Evolutionary conservation across 352 stramenopile species (phyloP), one percentile per base, ranked within the genome.

Genomic region (Globisporangium splendens): DNA sequence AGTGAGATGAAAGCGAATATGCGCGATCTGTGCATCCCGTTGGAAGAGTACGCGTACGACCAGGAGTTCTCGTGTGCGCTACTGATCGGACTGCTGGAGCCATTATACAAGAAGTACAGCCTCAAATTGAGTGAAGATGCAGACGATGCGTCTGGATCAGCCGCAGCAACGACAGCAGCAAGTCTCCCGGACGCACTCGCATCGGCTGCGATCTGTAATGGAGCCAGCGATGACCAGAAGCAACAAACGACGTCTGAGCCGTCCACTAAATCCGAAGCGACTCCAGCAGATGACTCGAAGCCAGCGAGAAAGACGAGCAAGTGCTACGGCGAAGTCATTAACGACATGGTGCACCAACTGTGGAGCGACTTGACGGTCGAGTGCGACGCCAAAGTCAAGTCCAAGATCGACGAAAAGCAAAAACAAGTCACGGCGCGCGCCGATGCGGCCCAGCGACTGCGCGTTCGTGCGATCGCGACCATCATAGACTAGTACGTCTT

Each of bases 1-100:
- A 95, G 85, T 21, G 85, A 95, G 66, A 95, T 95, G 83, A 95
- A 93, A 60, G 53, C 65, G 4, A 90, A 86, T 55, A 90, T 95
- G 76, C 79, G 85, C 49, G 79, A 95, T 12, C 56, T 93, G 49
- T 91, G 81, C 52, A 90, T 95, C 33, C 83, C 85, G 0, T 60
- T 95, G 47, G 85, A 95, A 62, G 82, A 87, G 55, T 95, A 89
- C 49, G 85, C 85, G 24, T 88, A 95, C 59, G 74, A 88, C 21
- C 72, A 95, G 62, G 85, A 95, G 47, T 86, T 89, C 54, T 69
- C 79, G 3, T 86, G 75, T 52, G 85, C 85, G 7, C 53, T 90
- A 42, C 52, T 93, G 42, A 78, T 95, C 3, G 79, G 82, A 2
- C 53, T 95, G 2, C 60, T 95, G 12, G 85, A 95, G 47, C 85